phyloP scores from a whole-genome alignment of 2,329 filamentous ascomycete species.

The Boeremia lycopersici region DNA sequence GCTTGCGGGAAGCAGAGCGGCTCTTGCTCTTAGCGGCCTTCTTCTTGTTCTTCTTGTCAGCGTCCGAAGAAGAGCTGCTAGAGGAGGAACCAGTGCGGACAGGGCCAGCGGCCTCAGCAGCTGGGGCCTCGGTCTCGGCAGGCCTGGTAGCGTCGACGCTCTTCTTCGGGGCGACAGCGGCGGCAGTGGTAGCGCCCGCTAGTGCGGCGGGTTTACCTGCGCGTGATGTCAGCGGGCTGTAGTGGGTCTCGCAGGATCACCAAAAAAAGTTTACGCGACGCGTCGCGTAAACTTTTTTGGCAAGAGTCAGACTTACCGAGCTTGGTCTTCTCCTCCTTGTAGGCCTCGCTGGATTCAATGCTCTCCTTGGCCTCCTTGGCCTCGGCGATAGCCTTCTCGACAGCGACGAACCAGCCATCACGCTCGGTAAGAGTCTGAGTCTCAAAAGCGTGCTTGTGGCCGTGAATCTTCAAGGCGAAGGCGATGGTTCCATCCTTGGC shows the following conservation, averaged over 20 bases:
- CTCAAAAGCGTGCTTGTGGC: conserved; percentile 95
- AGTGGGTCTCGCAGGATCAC: conserved; percentile 42
- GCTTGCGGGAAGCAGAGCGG: conserved; percentile 65
- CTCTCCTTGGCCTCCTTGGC: conserved; percentile 79
- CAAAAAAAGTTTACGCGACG: conserved; percentile 15
- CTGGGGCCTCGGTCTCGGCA: conserved; percentile 38
- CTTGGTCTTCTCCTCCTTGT: conserved; percentile 84
- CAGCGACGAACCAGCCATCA: conserved; percentile 86
- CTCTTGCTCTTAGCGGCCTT: conserved; percentile 61
- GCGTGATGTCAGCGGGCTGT: conserved; percentile 45
- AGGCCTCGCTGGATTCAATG: conserved; percentile 79
- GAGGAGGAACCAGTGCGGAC: conserved; percentile 49
- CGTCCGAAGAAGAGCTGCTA: conserved; percentile 52
- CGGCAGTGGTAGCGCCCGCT: conserved; percentile 49
- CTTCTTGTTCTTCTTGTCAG: conserved; percentile 54
- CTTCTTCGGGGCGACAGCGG: conserved; percentile 52
- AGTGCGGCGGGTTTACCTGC: conserved; percentile 49
- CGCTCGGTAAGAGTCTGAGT: conserved; percentile 61
- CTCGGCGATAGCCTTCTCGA: conserved; percentile 65
- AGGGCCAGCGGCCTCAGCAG: conserved; percentile 29
- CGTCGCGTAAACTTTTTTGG: conserved; percentile 24
- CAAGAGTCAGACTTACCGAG: conserved; percentile 57
- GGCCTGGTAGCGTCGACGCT: conserved; percentile 54
- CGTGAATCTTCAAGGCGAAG: conserved; percentile 83
- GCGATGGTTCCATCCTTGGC: conserved; percentile 76